Evolutionary conservation across 2,329 filamentous ascomycete species (phyloP), one percentile per base, ranked within the genome.

Genomic region (Talaromyces albobiverticillius): DNA sequence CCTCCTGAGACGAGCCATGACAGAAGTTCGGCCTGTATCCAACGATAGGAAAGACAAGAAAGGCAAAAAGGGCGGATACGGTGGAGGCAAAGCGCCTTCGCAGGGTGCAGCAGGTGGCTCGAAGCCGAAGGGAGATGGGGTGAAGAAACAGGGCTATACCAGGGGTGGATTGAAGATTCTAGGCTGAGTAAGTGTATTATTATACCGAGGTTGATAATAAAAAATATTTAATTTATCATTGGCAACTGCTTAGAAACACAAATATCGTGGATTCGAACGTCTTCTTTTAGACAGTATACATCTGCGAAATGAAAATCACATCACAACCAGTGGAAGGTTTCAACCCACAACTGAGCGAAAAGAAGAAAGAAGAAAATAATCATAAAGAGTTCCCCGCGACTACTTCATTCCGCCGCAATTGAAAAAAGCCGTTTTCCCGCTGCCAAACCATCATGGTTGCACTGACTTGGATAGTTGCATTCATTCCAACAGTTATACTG

Each of bases 1-100:
- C 25, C 78, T 89, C 23, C 82, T 97, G 61, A 86, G 89, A 71
- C 89, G 94, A 70, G 90, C 89, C 61, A 95, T 87, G 62, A 96
- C 93, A 5, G 92, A 97, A 71, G 90, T 99, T 71, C 90, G 89
- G 68, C 84, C 90, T 4, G 80, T 85, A 11, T 81, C 80, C n/a
- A 86, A 87, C 59, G 79, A 81, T 41, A 82, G 83, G 62, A 85
- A 83, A 65, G 86, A 88, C 55, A 81, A 83, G 50, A 77, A 78
- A 62, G 68, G 72, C 41, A 69, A 70, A 20, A 62, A 61, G 50
- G 61, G 61, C 26, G 63, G 63, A 22, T 63, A 64, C 25, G 62
- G 62, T 8, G 61, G 64, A 20, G 50, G 38, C 25, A 46, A 43
- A 22, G 25, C 22, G 3, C n/a, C 36, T 8, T 13, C 32, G 4